Base-by-base conservation (phyloP, 2,329 filamentous ascomycete genomes). In the Cadophora luteo-olivacea region DNA sequence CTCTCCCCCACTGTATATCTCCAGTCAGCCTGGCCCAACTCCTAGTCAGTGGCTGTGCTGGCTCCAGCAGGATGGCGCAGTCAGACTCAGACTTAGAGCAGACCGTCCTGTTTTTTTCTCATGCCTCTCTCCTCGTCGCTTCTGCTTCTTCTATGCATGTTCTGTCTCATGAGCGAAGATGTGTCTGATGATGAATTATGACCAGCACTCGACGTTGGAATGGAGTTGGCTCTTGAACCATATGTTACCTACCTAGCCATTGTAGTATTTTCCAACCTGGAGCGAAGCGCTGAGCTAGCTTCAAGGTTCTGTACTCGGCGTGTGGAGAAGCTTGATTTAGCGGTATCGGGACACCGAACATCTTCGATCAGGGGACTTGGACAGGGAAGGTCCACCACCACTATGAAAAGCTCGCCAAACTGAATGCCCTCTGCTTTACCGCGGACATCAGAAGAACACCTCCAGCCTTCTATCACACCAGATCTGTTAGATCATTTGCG, bases 11-110 rank as follows among this genome's bases (percentile, higher is more conserved):
- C 29, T n/a, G 14, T 41, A 22, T 38, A 41, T 19, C n/a, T 14
- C 57, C 57, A 60, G 57, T 60, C 57, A 60, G 33, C 57, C 57
- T 60, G 57, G 57, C 36, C 33, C 33, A 58, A 58, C 38, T 58
- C 55, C 55, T 41, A 36, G 55, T n/a, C 33, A 7, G 57, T 41
- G 36, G 57, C 33, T 60, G 57, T 58, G 57, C 57, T 60, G 33
- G 11, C 33, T 45, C 57, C 57, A 1, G 36, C 57, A 60, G 57
- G 57, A 60, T 60, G 57, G 57, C 36, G 57, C 57, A 60, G 57
- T 60, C 57, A 58, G 33, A 49, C 45, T 22, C 7, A n/a, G 11
- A 16, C 41, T 45, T 45, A 45, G 41, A 22, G 41, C 41, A 45
- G 41, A 57, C n/a, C 29, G 29, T 29, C 29, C 9, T 25, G 33